Evolutionary conservation across 495 filamentous ascomycete species (phyloP), one percentile per base, ranked within the genome.

Genomic region (Penicillium lividum): DNA sequence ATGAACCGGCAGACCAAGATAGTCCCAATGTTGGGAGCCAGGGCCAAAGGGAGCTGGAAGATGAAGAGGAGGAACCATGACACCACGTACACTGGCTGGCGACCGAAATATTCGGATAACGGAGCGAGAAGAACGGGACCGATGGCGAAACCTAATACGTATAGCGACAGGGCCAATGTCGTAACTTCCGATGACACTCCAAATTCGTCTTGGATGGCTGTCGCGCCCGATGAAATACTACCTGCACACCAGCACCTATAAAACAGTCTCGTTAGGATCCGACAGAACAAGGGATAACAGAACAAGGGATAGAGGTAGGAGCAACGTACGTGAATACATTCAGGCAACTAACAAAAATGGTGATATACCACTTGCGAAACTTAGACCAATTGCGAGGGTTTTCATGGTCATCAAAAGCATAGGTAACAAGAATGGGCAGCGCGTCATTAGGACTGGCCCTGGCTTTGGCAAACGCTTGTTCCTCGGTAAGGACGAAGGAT

Each of bases 101-200:
- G 77, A 11, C 88, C 87, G 62, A 82, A 89, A 52, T 88, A 70
- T 68, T 90, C 88, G 27, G 79, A 82, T 2, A 89, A 73, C 0
- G 88, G 88, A 1, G 81, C 85, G 18, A 87, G 75, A 33, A 87
- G 67, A 3, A 88, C 69, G 0, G 84, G 84, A 0, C 81, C 82
- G 49, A 83, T 64, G 11, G 75, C 81, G 51, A 75, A 78, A 3
- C 77, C 82, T 0, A 87, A 71, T 0, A 86, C 69, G 64, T 79
- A 85, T 3, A 83, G 75, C 4, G 82, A 85, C 29, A 86, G 49
- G 54, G 73, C 73, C 11, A 82, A 56, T 3, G 75, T 80, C 5
- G 71, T 77, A 33, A 82, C 65, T 51, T 79, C 74, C 11, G 56
- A 51, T 6, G 73, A 75, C 4, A 80, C 76, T 27, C 61, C 62